Percentiles rank a stretch among this genome's conserved stretches.
phyloP scores from a whole-genome alignment of 2,329 filamentous ascomycete species.

The Fusarium sp. region DNA sequence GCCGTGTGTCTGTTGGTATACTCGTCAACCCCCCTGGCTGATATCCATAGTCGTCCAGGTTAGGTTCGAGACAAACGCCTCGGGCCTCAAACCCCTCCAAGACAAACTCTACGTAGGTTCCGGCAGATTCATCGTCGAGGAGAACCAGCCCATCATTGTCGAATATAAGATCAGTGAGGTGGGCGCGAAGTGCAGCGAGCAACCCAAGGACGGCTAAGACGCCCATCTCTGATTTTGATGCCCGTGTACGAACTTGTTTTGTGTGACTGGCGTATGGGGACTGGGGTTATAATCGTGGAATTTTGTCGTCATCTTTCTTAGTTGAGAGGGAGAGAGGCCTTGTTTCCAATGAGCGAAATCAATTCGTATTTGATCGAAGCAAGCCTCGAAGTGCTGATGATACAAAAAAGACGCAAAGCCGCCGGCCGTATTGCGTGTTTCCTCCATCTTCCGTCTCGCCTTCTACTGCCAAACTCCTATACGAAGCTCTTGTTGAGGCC shows the following conservation, averaged over 20 bases:
- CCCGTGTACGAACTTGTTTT: not conserved
- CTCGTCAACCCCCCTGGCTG: not conserved
- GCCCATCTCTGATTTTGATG: not conserved
- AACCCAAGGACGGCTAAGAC: slow-evolving; percentile 6
- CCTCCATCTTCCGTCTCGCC: slow-evolving; percentile 13
- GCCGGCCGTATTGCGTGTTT: slow-evolving; percentile 11
- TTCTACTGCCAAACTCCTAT: slow-evolving; percentile 25
- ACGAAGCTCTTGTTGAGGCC: slow-evolving; percentile 24
- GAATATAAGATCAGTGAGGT: slow-evolving; percentile 58
- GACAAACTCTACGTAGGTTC: slow-evolving; percentile 54
- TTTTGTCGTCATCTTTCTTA: not conserved
- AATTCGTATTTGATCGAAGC: slow-evolving; percentile 31
- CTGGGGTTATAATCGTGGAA: not conserved
- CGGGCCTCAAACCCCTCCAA: slow-evolving; percentile 48
- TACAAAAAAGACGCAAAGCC: slow-evolving; percentile 19
- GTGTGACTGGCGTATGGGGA: not conserved
- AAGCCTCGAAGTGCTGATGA: slow-evolving; percentile 25
- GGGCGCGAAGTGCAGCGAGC: slow-evolving; percentile 36
- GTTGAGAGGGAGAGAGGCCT: not conserved
- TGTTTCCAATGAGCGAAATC: slow-evolving; percentile 33
- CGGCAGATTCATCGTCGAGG: slow-evolving; percentile 53
- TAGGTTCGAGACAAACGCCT: slow-evolving; percentile 51
- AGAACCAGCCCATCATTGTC: slow-evolving; percentile 48
- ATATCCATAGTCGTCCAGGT: slow-evolving; percentile 49
- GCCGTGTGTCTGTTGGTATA: not conserved